Percentiles rank a stretch among this genome's conserved stretches.
Conservation (phyloP, 163 green algal genomes). For the Scenedesmus sp. region DNA sequence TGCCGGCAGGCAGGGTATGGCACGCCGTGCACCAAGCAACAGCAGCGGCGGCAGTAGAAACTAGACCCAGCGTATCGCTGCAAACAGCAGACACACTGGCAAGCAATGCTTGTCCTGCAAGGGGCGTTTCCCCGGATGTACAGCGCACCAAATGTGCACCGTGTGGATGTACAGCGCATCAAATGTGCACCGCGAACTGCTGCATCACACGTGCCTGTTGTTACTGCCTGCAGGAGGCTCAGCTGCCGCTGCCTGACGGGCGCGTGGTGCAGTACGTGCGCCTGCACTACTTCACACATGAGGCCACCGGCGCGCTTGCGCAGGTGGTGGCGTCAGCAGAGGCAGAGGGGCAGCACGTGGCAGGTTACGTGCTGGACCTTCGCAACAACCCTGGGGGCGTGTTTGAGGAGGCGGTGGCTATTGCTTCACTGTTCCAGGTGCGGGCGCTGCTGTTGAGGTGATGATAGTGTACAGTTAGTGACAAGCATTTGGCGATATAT, state of each 20-base stretch:
- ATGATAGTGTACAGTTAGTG: not conserved
- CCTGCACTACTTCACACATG: slow-evolving; percentile 62
- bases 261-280: slow-evolving; percentile 58
- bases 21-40: too few species aligned
- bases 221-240: slow-evolving; percentile 36
- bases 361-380: slow-evolving; percentile 71
- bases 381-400: slow-evolving; percentile 69
- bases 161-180: not conserved
- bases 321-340: slow-evolving; percentile 51
- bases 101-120: too few species aligned
- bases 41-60: too few species aligned
- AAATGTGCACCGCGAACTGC: not conserved
- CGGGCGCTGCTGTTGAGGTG: not conserved
- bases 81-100: too few species aligned
- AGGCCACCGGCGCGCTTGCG: slow-evolving; percentile 44
- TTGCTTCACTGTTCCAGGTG: slow-evolving; percentile 63
- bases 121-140: too few species aligned
- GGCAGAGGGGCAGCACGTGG: slow-evolving; percentile 40
- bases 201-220: not conserved
- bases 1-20: too few species aligned
- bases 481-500: not conserved
- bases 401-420: slow-evolving; percentile 78
- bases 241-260: slow-evolving; percentile 54
- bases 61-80: too few species aligned
- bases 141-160: not conserved